Conservation (phyloP, 2,329 filamentous ascomycete genomes). For the Hypocrella siamensis region DNA sequence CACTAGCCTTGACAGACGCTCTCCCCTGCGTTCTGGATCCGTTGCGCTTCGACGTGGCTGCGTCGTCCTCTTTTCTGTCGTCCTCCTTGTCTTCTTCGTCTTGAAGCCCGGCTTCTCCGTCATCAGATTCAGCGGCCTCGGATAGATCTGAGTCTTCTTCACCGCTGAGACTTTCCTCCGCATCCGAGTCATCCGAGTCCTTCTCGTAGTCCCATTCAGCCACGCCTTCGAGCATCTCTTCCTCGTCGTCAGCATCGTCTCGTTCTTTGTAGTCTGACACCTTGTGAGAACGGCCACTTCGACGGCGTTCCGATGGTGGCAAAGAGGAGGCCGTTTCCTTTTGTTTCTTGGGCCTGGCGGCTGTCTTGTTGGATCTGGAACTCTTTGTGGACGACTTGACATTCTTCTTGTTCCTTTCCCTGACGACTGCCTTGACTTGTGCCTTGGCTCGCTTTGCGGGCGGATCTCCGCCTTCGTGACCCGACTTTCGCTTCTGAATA, state of each 20-base stretch:
- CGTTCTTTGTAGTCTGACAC: slow-evolving; percentile 38
- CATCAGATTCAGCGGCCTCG: slow-evolving; percentile 6
- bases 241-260: slow-evolving; percentile 40
- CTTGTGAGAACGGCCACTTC: slow-evolving; percentile 35
- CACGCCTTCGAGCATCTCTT: slow-evolving; percentile 46
- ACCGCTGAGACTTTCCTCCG: slow-evolving; percentile 9
- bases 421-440: slow-evolving; percentile 20
- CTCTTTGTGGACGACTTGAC: slow-evolving; percentile 15
- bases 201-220: slow-evolving; percentile 40
- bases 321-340: slow-evolving; percentile 10
- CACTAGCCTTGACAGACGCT: slow-evolving; percentile 10
- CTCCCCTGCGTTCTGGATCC: slow-evolving; percentile 10
- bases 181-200: slow-evolving; percentile 19
- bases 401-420: slow-evolving; percentile 23
- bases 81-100: slow-evolving; percentile 7
- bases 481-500: slow-evolving; percentile 41
- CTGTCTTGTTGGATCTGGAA: slow-evolving; percentile 9
- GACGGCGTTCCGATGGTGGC: slow-evolving; percentile 31
- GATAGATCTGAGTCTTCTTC: slow-evolving; percentile 5
- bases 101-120: slow-evolving; percentile 1
- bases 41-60: slow-evolving; percentile 10
- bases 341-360: slow-evolving; percentile 17
- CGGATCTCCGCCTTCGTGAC: slow-evolving; percentile 31
- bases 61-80: slow-evolving; percentile 6
- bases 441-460: slow-evolving; percentile 21